phyloP scores from a whole-genome alignment of 2,329 filamentous ascomycete genomes.

The Hymenoscyphus albidus region DNA sequence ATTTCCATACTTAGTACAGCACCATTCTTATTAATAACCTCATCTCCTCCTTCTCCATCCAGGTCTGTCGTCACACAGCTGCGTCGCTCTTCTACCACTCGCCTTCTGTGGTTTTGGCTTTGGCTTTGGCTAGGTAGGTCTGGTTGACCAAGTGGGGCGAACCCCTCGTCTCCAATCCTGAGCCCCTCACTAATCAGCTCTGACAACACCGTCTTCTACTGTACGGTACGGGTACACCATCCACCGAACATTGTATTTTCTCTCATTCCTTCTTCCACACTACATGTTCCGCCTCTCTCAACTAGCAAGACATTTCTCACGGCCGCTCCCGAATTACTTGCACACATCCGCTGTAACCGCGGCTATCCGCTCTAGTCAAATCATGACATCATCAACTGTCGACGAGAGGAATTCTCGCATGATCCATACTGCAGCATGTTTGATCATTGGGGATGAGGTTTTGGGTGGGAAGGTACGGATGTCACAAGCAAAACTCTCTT shows the following conservation, averaged over 20 bases:
- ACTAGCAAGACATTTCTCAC: conserved; percentile 66
- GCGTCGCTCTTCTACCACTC: neutral
- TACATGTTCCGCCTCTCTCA: conserved; percentile 76
- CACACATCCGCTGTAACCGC: conserved; percentile 36
- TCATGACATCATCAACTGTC: conserved; percentile 49
- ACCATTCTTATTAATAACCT: neutral
- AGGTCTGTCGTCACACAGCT: neutral
- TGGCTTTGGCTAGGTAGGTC: neutral
- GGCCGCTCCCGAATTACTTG: conserved; percentile 55
- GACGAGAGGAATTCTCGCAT: conserved; percentile 57
- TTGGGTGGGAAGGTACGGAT: conserved; percentile 79
- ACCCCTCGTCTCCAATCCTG: neutral
- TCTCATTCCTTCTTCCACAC: neutral
- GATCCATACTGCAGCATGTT: conserved; percentile 84
- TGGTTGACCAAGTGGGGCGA: neutral
- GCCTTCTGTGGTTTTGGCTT: neutral
- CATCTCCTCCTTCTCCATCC: neutral
- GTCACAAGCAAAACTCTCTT: neutral
- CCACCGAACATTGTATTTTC: neutral
- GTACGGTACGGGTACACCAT: neutral
- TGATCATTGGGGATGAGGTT: conserved; percentile 97
- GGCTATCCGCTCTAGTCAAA: conserved; percentile 22
- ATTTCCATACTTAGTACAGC: neutral
- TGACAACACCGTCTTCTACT: neutral
- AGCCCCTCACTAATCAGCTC: neutral